Evolutionary conservation across 306 rosid genomes (phyloP).

Genomic region (Glycine soja): DNA sequence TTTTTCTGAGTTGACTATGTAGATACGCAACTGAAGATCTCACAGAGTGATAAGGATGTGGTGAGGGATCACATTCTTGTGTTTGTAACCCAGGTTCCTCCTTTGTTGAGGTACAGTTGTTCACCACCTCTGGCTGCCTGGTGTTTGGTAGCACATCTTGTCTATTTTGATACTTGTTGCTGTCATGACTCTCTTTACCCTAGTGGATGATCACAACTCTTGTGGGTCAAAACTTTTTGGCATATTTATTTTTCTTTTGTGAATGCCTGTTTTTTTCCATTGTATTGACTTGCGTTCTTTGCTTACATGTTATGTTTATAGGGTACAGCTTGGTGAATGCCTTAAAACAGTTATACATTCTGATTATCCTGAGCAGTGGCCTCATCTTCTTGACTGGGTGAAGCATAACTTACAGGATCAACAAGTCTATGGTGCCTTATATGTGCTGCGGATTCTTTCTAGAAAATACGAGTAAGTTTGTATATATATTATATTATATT

Average conservation of each 20-base stretch:
- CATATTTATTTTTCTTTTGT: background rate
- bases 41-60: slow-evolving; percentile 76
- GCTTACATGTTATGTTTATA: slow-evolving; percentile 48
- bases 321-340: slow-evolving; percentile 97
- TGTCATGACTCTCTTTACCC: background rate
- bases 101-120: slow-evolving; percentile 72
- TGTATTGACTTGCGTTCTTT: slow-evolving; percentile 12
- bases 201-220: slow-evolving; percentile 7
- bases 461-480: slow-evolving; percentile 94
- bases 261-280: background rate
- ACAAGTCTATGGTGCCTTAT: slow-evolving; percentile 90
- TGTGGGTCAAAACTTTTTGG: background rate
- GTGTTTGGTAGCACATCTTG: background rate
- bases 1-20: slow-evolving; percentile 38
- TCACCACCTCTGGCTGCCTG: slow-evolving; percentile 10
- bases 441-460: slow-evolving; percentile 90
- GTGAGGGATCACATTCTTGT: slow-evolving; percentile 86
- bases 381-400: slow-evolving; percentile 93
- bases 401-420: slow-evolving; percentile 87
- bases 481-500: slow-evolving; percentile 30
- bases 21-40: slow-evolving; percentile 82
- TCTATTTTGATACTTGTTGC: background rate
- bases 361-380: slow-evolving; percentile 99
- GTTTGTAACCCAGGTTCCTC: slow-evolving; percentile 87
- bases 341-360: slow-evolving; percentile 87